Evolutionary conservation across 352 stramenopile genomes (phyloP).

Genomic region (Plasmopara halstedii): DNA sequence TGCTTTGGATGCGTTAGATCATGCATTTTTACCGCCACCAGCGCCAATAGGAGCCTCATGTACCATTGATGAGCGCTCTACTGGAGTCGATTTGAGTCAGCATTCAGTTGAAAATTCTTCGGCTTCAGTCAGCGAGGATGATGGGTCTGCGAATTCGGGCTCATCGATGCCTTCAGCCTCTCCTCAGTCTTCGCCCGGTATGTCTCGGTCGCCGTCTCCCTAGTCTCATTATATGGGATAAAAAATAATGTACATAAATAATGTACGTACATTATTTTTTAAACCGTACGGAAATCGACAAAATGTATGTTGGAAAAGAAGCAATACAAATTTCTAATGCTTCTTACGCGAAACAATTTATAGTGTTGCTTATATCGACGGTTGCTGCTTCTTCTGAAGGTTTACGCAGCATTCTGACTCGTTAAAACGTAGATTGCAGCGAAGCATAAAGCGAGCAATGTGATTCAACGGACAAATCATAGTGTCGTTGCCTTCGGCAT

Average conservation of each 20-base stretch:
- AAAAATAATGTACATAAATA: neutral
- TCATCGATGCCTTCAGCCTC: slow-evolving; percentile 53
- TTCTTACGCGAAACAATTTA: too few relatives aligned
- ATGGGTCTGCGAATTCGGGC: slow-evolving; percentile 51
- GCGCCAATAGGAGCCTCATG: slow-evolving; percentile 5
- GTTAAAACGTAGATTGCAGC: slow-evolving; percentile 50
- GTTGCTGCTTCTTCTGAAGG: too few relatives aligned
- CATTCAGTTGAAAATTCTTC: slow-evolving; percentile 38
- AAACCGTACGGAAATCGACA: neutral
- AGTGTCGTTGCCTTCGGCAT: slow-evolving; percentile 28
- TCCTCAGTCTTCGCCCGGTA: slow-evolving; percentile 37
- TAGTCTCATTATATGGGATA: slow-evolving; percentile 3
- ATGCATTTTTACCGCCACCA: slow-evolving; percentile 23
- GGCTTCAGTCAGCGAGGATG: slow-evolving; percentile 32
- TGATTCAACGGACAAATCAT: slow-evolving; percentile 55
- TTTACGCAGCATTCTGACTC: slow-evolving; percentile 34
- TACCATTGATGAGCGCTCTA: slow-evolving; percentile 8
- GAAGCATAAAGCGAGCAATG: slow-evolving; percentile 54
- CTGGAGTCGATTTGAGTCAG: slow-evolving; percentile 24
- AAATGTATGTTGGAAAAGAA: too few relatives aligned
- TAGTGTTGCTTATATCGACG: too few relatives aligned
- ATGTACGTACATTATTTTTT: too few relatives aligned
- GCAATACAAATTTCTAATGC: too few relatives aligned
- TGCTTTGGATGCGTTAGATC: slow-evolving; percentile 32
- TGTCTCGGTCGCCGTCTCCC: slow-evolving; percentile 53